phyloP scores from a whole-genome alignment of 208 protist species.

The Acanthamoeba healyi region DNA sequence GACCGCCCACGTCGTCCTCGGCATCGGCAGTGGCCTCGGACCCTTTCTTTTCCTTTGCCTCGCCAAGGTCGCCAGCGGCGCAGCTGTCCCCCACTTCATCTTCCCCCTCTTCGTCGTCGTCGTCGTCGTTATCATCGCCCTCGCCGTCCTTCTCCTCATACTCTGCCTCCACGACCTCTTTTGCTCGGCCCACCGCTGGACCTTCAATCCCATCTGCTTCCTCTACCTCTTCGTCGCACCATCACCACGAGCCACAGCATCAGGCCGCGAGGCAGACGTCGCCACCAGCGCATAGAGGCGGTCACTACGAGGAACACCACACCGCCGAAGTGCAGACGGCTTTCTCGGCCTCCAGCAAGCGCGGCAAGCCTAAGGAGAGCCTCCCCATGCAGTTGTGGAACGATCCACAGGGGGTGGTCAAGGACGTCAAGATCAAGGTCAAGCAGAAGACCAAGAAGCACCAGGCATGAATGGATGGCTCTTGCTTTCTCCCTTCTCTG shows the following conservation, averaged over 20 bases:
- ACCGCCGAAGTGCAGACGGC: slow-evolving; percentile 17
- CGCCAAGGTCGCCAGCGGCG: background rate
- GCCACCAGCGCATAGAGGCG: background rate
- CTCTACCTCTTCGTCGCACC: background rate
- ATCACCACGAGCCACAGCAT: background rate
- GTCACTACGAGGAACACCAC: background rate
- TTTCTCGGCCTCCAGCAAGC: background rate
- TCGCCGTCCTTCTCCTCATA: background rate
- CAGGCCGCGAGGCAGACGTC: background rate
- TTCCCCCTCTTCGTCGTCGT: background rate
- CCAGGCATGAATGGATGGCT: slow-evolving; percentile 4
- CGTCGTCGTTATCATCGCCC: background rate
- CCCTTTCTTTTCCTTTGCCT: background rate
- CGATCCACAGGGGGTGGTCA: slow-evolving; percentile 24
- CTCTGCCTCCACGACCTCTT: slow-evolving; percentile 4
- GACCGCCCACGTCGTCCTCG: background rate
- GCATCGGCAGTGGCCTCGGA: background rate
- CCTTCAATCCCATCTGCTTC: background rate
- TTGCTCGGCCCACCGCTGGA: background rate
- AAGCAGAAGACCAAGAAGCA: slow-evolving; percentile 53
- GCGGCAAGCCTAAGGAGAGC: slow-evolving; percentile 45
- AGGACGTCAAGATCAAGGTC: slow-evolving; percentile 50
- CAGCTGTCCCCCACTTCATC: background rate
- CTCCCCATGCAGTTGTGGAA: slow-evolving; percentile 13
- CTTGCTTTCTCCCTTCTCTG: too few relatives aligned